Evolutionary conservation across 495 filamentous ascomycete species (phyloP), one percentile per base, ranked within the genome.

Genomic region (Penicillium crystallinum): DNA sequence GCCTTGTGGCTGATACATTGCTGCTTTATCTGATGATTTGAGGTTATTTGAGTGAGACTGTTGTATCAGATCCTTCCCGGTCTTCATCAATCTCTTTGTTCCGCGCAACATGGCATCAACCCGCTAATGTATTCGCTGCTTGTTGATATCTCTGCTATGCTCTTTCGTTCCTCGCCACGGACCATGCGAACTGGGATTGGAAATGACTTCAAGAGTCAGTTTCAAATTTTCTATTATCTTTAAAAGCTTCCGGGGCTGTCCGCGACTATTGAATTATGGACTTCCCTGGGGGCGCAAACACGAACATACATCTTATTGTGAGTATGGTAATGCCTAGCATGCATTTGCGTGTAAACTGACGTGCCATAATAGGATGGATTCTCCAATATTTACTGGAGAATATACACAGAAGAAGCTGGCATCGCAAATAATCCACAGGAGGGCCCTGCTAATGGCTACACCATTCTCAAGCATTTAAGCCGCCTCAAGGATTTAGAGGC

Each of bases 381-480:
- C 67, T 75, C 72, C 58, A 69, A 65, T 23, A 75, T 77, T 8
- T 71, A 75, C 42, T 77, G 72, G 72, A 72, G 74, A 53, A 75
- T 75, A 54, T 77, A 77, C 56, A 74, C 71, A 17, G 74, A 75
- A 52, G 74, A 75, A 44, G 54, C 61, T 34, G 61, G 59, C 53
- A 68, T 65, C 46, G 38, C 61, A 14, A 73, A 62, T 54, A 55
- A 60, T 33, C 52, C 69, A n/a, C 61, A 61, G 22, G 74, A 77
- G 17, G 58, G 62, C 15, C 65, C 66, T 9, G 57, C 70, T 30
- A 77, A 72, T 59, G 68, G 69, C 34, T 73, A 67, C 44, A 70
- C 67, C 2, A 73, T 75, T 46, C 60, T 77, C 18, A 75, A 70
- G 38, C 72, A 75, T 62, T 59, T 75, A 10, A 71, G 72, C 53